Percentiles rank a stretch among this genome's conserved stretches.
Evolutionary conservation across 345 rosid genomes (phyloP).

Genomic region (Brassica incana): DNA sequence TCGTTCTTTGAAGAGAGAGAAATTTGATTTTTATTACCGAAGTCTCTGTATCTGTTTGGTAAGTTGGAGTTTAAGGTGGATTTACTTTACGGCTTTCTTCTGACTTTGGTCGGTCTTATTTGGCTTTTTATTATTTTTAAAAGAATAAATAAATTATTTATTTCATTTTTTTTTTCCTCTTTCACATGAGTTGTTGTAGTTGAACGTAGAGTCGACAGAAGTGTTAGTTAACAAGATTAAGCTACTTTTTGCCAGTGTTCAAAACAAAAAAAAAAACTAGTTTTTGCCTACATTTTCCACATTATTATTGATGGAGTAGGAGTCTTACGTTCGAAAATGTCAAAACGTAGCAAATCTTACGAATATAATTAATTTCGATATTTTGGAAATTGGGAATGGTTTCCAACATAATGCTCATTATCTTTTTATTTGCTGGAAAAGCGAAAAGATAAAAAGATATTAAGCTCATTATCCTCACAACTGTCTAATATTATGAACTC

Average conservation of each 20-base stretch:
- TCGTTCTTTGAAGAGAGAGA: neutral
- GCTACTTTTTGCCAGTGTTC: neutral
- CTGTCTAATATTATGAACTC: neutral
- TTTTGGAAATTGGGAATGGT: constrained; percentile 8
- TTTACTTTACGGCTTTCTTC: constrained; percentile 31
- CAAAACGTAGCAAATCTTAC: neutral
- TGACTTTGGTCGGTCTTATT: constrained; percentile 35
- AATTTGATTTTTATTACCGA: neutral
- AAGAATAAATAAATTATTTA: neutral
- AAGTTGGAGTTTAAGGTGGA: constrained; percentile 21
- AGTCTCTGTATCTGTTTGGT: constrained; percentile 26
- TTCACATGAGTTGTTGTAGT: constrained; percentile 35
- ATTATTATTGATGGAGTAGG: neutral
- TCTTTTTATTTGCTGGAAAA: neutral
- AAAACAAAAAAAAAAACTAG: no score
- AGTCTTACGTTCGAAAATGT: constrained; percentile 7
- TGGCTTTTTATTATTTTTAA: constrained; percentile 32
- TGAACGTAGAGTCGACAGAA: constrained; percentile 23
- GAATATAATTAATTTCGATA: neutral
- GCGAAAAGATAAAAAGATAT: neutral
- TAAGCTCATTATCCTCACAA: neutral
- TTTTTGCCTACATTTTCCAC: neutral
- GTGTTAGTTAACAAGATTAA: constrained; percentile 23
- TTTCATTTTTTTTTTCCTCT: neutral
- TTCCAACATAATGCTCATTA: neutral